phyloP scores from a whole-genome alignment of 441 rosid genomes.

The Mallotus repandus region DNA sequence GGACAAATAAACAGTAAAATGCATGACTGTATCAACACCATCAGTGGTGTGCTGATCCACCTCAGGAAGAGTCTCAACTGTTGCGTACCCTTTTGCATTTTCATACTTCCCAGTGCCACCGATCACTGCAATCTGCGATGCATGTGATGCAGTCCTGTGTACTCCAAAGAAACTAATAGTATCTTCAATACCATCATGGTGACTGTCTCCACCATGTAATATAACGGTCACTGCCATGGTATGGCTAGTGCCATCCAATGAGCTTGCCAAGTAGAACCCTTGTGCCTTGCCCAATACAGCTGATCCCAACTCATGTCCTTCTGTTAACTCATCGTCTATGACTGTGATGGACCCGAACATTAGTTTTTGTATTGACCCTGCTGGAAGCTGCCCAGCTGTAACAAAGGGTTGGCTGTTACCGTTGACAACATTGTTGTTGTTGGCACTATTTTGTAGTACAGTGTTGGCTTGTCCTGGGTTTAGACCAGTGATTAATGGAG shows the following conservation, averaged over 20 bases:
- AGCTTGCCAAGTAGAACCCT: constrained; percentile 48
- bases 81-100: constrained; percentile 37
- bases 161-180: constrained; percentile 51
- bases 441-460: constrained; percentile 43
- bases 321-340: constrained; percentile 45
- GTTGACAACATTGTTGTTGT: constrained; percentile 33
- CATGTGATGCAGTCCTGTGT: constrained; percentile 34
- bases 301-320: constrained; percentile 48
- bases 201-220: constrained; percentile 27
- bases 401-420: constrained; percentile 46
- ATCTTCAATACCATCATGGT: constrained; percentile 21
- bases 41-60: constrained; percentile 39
- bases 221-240: constrained; percentile 43
- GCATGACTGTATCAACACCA: constrained; percentile 38
- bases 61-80: constrained; percentile 34
- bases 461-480: constrained; percentile 40
- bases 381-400: constrained; percentile 42
- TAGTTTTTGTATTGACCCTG: constrained; percentile 38
- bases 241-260: constrained; percentile 49
- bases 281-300: constrained; percentile 43
- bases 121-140: constrained; percentile 43
- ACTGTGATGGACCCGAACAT: constrained; percentile 51
- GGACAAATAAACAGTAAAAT: constrained; percentile 29
- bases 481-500: constrained; percentile 44
- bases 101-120: constrained; percentile 53